Evolutionary conservation across 2,329 filamentous ascomycete species (phyloP).

Genomic region (Fusarium solani-melongenae): DNA sequence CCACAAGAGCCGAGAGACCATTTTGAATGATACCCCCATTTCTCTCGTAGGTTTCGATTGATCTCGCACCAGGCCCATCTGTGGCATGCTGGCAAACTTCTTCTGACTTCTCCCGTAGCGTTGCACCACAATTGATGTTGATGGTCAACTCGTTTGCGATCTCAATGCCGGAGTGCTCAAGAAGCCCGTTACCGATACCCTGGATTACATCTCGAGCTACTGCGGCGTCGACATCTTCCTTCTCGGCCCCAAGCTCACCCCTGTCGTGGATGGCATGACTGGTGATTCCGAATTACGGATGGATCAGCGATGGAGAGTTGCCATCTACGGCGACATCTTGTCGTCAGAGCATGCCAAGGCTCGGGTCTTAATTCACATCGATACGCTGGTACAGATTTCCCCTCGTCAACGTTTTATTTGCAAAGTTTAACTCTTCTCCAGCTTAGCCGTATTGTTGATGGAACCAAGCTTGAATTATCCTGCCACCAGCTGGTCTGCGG

Average conservation of each 20-base stretch:
- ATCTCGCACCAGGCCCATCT: background rate
- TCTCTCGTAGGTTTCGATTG: slow-evolving; percentile 76
- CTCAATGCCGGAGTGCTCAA: slow-evolving; percentile 73
- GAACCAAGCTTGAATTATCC: slow-evolving; percentile 83
- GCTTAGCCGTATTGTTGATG: slow-evolving; percentile 81
- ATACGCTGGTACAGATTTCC: slow-evolving; percentile 76
- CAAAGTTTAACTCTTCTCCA: slow-evolving; percentile 47
- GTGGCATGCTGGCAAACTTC: background rate
- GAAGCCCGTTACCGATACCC: slow-evolving; percentile 80
- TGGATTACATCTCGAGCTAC: slow-evolving; percentile 87
- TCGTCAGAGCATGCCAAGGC: slow-evolving; percentile 98
- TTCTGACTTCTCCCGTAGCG: slow-evolving; percentile 65
- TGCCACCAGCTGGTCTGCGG: slow-evolving; percentile 94
- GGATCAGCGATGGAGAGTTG: slow-evolving; percentile 90
- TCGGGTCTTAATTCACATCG: slow-evolving; percentile 94
- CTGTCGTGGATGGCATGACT: slow-evolving; percentile 78
- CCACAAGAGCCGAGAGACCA: slow-evolving; percentile 87
- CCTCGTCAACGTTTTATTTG: background rate
- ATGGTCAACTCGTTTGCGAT: slow-evolving; percentile 90
- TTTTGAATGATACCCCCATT: slow-evolving; percentile 92
- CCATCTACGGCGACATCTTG: slow-evolving; percentile 95
- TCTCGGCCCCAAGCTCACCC: slow-evolving; percentile 87
- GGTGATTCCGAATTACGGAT: slow-evolving; percentile 85
- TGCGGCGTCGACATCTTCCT: slow-evolving; percentile 98
- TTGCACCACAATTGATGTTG: slow-evolving; percentile 92